Base-by-base conservation (phyloP, 2,329 filamentous ascomycete species). In the Pyrenochaeta sp. region DNA sequence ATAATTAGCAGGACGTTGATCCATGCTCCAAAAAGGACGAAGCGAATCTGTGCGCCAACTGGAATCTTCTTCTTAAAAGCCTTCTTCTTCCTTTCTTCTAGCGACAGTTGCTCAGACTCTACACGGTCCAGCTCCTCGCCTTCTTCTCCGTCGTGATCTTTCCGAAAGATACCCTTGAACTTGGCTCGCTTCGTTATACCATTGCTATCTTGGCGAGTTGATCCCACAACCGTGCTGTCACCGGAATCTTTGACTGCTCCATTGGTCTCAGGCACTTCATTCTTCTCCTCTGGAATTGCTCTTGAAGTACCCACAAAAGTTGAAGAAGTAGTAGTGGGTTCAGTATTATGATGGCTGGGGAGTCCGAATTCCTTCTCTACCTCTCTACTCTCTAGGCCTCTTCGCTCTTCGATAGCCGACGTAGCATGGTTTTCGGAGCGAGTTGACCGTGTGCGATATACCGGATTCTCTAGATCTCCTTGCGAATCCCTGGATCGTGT, bases 1-100 rank as follows among this genome's bases (percentile, higher is more conserved):
- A 88, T 87, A 14, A 97, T 46, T 18, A 97, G 79, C 21, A 97
- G 78, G 20, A 96, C 69, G 69, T 97, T 97, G 78, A 97, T 89
- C 86, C 90, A 96, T 0, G 91, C 95, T 66, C 86, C 88, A 61
- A 96, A 85, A 3, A 96, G 65, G 0, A 91, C 92, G 15, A 90
- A 86, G 63, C 87, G 86, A 43, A 93, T 74, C 75, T 93, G 90
- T 4, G 60, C 51, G 17, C 66, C 70, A n/a, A 73, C 45, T 7
- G 71, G 72, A 17, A 75, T 74, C 54, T 71, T 75, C 46, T 54
- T 70, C 59, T 69, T 72, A 33, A 60, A 60, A 3, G 72, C 63
- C 21, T 65, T 67, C 51, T 59, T 68, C 43, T 66, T 74, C 45
- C 67, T 67, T 49, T 72, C 72, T 45, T 72, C 71, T n/a, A 69